phyloP scores from a whole-genome alignment of 176 grass and related monocot species.

The Hyparrhenia diplandra region DNA sequence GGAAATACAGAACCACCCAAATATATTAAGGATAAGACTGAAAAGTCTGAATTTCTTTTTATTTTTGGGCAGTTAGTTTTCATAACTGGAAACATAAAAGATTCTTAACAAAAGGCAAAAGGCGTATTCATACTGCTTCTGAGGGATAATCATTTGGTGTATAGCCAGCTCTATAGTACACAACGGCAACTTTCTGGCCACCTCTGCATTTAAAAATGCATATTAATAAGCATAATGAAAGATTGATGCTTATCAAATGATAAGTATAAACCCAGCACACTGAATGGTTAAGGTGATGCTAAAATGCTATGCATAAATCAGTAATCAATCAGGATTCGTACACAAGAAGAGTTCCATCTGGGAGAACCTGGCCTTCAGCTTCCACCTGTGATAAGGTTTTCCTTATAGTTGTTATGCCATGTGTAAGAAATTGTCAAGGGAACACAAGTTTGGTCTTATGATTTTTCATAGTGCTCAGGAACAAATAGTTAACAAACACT shows the following conservation, averaged over 20 bases:
- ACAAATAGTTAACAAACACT: neutral
- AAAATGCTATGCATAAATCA: neutral
- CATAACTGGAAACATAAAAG: neutral
- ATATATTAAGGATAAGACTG: neutral
- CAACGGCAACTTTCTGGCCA: constrained; percentile 57
- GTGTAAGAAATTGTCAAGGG: no score
- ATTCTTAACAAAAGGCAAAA: neutral
- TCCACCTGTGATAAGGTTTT: constrained; percentile 93
- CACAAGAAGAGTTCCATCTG: constrained; percentile 78
- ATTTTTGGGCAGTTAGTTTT: neutral
- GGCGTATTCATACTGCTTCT: constrained; percentile 64
- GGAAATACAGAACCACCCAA: neutral
- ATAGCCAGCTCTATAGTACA: constrained; percentile 96
- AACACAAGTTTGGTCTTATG: neutral
- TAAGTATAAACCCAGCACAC: neutral
- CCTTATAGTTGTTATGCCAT: constrained; percentile 76
- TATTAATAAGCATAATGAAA: constrained; percentile 13
- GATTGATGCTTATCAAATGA: neutral
- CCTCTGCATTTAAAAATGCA: constrained; percentile 47
- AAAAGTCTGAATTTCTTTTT: constrained; percentile 6
- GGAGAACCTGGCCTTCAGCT: constrained; percentile 66
- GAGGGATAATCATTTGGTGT: constrained; percentile 98
- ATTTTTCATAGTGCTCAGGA: neutral
- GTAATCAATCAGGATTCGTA: constrained; percentile 37
- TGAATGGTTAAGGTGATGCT: neutral